phyloP scores from a whole-genome alignment of 805 yeast species.

The Ogataea parapolymorpha region DNA sequence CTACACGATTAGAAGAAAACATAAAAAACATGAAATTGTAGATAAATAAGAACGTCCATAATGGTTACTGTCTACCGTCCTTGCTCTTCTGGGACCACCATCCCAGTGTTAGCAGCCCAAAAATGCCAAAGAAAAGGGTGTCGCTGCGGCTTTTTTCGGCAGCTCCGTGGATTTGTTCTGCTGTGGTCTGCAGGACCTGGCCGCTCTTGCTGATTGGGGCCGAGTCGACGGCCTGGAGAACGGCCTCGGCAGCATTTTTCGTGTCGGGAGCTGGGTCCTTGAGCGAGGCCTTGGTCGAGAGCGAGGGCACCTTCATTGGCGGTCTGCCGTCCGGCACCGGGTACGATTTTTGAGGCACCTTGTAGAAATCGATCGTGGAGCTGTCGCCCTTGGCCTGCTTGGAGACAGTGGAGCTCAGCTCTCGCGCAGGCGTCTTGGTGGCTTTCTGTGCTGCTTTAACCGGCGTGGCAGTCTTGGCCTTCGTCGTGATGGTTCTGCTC shows the following conservation, averaged over 20 bases:
- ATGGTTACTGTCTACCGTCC: conserved; percentile 18
- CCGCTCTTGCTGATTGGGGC: conserved; percentile 19
- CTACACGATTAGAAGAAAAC: conserved; percentile 35
- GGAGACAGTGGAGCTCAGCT: conserved; percentile 22
- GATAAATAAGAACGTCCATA: conserved; percentile 2
- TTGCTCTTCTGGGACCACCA: conserved; percentile 33
- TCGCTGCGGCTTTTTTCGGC: conserved; percentile 14
- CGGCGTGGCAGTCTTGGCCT: conserved; percentile 9
- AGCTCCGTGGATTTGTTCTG: conserved; percentile 2
- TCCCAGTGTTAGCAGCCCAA: conserved; percentile 26
- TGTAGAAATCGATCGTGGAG: conserved; percentile 57
- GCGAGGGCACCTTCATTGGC: conserved; percentile 27
- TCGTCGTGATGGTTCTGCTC: conserved; percentile 17
- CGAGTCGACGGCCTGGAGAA: conserved; percentile 14
- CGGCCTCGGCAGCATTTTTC: conserved; percentile 1
- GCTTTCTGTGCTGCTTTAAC: background rate
- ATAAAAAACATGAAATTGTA: background rate
- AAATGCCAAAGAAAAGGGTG: conserved; percentile 24
- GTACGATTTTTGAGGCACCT: conserved; percentile 37
- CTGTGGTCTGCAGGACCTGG: conserved; percentile 13
- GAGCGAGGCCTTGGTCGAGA: conserved; percentile 27
- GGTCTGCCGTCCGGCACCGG: conserved; percentile 24
- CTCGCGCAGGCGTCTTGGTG: conserved; percentile 8
- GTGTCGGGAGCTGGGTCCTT: conserved; percentile 12
- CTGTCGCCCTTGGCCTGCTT: conserved; percentile 49